Evolutionary conservation across 352 stramenopile species (phyloP), one percentile per base, ranked within the genome.

Genomic region (Aphanomyces invadans): DNA sequence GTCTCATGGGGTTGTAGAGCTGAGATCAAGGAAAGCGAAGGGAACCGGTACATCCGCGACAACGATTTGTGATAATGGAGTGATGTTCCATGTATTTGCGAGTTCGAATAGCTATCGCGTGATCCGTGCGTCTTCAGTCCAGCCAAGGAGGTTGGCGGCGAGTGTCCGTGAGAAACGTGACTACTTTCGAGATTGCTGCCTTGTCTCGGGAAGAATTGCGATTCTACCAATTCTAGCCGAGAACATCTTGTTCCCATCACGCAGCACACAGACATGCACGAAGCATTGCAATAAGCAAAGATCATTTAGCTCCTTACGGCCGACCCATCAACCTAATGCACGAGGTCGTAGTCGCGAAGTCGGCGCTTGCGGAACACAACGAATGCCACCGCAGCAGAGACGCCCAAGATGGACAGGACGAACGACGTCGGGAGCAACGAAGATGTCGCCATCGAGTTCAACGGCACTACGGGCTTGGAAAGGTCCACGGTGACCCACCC

Each of bases 11-110:
- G 12, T 4, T 21, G 55, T 46, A 94, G 85, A 62, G 85, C 85
- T 38, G 85, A 94, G 65, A 94, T 94, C 77, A 94, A 91, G 54
- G 85, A 94, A 64, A 92, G 83, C 59, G 85, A 94, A 74, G 85
- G 85, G 67, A 94, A 94, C 60, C 80, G 85, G 29, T 94, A 92
- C 80, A 94, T 94, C 49, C 81, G 85, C 44, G 85, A 94, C 73
- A 87, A 79, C 21, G 85, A 94, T 63, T 62, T 94, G 57, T 94
- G 71, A 76, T 63, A 10, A 51, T n/a, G n/a, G n/a, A n/a, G n/a
- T n/a, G n/a, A n/a, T n/a, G n/a, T n/a, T n/a, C n/a, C n/a, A n/a
- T n/a, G n/a, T n/a, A n/a, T n/a, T n/a, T n/a, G n/a, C n/a, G n/a
- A n/a, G n/a, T n/a, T n/a, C n/a, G n/a, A n/a, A n/a, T n/a, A n/a